phyloP scores from a whole-genome alignment of 2,329 filamentous ascomycete genomes.

The Colletotrichum karsti region DNA sequence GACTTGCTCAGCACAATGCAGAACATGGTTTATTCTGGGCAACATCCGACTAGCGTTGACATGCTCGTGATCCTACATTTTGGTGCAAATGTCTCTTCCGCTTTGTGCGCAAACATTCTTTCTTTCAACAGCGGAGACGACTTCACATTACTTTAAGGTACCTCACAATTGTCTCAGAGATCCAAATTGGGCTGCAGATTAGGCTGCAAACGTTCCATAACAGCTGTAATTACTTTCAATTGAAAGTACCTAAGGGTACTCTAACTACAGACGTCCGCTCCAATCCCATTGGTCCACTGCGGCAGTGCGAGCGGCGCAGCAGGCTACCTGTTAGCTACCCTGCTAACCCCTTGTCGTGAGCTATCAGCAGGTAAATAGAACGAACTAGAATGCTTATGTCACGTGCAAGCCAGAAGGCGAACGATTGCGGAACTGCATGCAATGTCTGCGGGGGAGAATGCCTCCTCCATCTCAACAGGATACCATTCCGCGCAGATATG shows the following conservation, averaged over 20 bases:
- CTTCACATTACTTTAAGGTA: background rate
- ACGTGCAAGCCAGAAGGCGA: background rate
- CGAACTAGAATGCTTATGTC: background rate
- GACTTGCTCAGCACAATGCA: too few species aligned
- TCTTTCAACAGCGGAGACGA: background rate
- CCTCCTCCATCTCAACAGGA: background rate
- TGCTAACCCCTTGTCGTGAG: background rate
- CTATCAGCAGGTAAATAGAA: too few species aligned
- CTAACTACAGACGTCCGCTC: background rate
- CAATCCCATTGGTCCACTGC: background rate
- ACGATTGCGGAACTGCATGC: background rate
- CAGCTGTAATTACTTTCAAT: background rate
- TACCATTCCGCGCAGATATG: background rate
- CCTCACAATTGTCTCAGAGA: background rate
- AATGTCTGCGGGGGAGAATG: background rate
- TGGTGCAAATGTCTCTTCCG: background rate
- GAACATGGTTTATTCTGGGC: too few species aligned
- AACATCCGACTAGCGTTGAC: too few species aligned
- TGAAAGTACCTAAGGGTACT: background rate
- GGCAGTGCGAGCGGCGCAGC: background rate
- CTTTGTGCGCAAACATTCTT: background rate
- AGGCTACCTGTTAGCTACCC: background rate
- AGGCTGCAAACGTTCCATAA: background rate
- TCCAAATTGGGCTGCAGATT: background rate
- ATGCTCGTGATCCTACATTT: too few species aligned